Percentiles rank a stretch among this genome's conserved stretches.
Evolutionary conservation across 2,329 filamentous ascomycete genomes (phyloP).

Genomic region (Xylariaceae sp.): DNA sequence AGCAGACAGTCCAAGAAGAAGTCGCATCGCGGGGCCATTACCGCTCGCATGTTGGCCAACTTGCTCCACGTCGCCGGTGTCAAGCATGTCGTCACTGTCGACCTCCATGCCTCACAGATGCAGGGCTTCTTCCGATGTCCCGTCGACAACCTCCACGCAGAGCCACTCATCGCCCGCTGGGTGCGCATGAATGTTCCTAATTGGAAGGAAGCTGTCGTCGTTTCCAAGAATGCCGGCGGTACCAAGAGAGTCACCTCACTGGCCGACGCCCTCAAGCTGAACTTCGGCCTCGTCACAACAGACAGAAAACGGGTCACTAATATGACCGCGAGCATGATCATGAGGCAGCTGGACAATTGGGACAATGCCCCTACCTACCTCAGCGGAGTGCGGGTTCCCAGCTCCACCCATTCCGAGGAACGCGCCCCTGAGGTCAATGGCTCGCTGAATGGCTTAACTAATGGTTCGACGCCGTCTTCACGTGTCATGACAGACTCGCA

Average conservation of each 20-base stretch:
- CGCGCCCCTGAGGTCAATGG: constrained; percentile 30
- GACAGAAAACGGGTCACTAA: constrained; percentile 65
- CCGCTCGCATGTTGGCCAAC: constrained; percentile 95
- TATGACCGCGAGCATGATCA: constrained; percentile 77
- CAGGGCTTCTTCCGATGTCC: constrained; percentile 98
- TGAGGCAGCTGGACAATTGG: constrained; percentile 62
- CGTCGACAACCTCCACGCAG: constrained; percentile 94
- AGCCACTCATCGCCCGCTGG: constrained; percentile 93
- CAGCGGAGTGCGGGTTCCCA: constrained; percentile 26
- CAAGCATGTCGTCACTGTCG: constrained; percentile 95
- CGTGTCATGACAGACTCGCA: constrained; percentile 39
- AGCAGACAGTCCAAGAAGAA: constrained; percentile 99
- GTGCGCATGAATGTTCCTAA: constrained; percentile 82
- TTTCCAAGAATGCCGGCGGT: constrained; percentile 96
- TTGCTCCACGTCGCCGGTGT: constrained; percentile 90
- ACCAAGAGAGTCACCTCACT: constrained; percentile 96
- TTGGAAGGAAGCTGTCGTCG: constrained; percentile 90
- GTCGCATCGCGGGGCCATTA: constrained; percentile 92
- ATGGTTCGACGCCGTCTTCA: constrained; percentile 24
- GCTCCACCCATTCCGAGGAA: constrained; percentile 21
- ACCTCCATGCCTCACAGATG: constrained; percentile 97
- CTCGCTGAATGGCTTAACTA: constrained; percentile 7
- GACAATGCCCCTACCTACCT: constrained; percentile 25
- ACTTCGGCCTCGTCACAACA: constrained; percentile 94
- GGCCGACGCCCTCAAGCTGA: constrained; percentile 92